phyloP scores from a whole-genome alignment of 1,284 basidiomycete genomes.

The Coniferiporia sulphurascens region DNA sequence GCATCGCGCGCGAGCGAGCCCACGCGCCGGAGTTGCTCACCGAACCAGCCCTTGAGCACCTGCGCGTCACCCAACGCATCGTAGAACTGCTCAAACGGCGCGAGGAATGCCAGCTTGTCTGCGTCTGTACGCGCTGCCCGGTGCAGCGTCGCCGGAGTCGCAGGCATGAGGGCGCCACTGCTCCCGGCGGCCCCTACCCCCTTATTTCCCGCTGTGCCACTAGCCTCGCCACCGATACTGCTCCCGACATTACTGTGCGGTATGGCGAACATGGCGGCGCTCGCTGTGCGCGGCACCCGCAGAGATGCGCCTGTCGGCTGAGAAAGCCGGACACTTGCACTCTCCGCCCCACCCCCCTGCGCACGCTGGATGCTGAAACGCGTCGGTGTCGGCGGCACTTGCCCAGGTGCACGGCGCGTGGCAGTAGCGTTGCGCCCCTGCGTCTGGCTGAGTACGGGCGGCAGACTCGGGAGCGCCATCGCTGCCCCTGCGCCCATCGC shows the following conservation, averaged over 20 bases:
- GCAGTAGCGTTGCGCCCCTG: constrained; percentile 35
- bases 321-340: constrained; percentile 20
- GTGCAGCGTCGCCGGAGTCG: constrained; percentile 16
- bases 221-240: neutral
- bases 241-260: neutral
- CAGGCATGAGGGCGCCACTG: constrained; percentile 6
- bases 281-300: constrained; percentile 18
- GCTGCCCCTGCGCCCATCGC: constrained; percentile 31
- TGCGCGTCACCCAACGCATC: constrained; percentile 71
- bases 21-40: constrained; percentile 48
- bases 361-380: constrained; percentile 47
- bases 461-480: constrained; percentile 66
- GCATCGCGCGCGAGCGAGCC: constrained; percentile 39
- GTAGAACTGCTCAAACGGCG: constrained; percentile 75
- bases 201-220: neutral
- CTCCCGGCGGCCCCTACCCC: no score
- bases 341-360: constrained; percentile 5
- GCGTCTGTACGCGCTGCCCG: constrained; percentile 20
- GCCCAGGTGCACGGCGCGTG: constrained; percentile 20
- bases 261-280: constrained; percentile 2
- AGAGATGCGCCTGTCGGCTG: constrained; percentile 17
- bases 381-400: constrained; percentile 71
- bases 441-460: constrained; percentile 41
- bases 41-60: constrained; percentile 67
- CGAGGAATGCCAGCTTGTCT: constrained; percentile 60